These are phyloP conservation scores for Brassica napus DNA, from an alignment of 345 rosid species.

Conservation along the genomic window DNA sequence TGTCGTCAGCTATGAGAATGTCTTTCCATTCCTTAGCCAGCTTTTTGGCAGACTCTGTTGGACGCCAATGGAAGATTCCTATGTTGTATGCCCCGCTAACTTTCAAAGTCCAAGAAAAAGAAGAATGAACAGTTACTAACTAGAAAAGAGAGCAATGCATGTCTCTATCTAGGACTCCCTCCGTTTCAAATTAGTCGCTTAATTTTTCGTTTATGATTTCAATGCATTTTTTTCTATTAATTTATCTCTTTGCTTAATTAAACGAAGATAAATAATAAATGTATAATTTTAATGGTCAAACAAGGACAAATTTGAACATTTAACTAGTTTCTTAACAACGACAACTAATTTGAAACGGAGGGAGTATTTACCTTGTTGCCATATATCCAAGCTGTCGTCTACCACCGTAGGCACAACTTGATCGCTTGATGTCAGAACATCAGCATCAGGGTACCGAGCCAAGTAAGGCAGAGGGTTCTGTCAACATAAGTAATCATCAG, in stretches of 20 bases:
- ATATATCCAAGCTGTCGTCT: slow-evolving; percentile 90
- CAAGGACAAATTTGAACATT: too few species aligned
- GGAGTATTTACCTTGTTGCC: slow-evolving; percentile 78
- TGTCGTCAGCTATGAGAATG: slow-evolving; percentile 80
- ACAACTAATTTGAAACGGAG: too few species aligned
- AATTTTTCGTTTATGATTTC: too few species aligned
- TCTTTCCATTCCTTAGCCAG: slow-evolving; percentile 96
- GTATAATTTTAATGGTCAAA: too few species aligned
- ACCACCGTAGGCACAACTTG: slow-evolving; percentile 91
- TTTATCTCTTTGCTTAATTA: too few species aligned
- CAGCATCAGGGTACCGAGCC: slow-evolving; percentile 95
- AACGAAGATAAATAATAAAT: too few species aligned
- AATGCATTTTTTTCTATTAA: too few species aligned
- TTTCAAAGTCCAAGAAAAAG: slow-evolving; percentile 37
- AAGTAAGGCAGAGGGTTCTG: slow-evolving; percentile 95
- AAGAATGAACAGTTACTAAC: slow-evolving; percentile 15
- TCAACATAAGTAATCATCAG: slow-evolving; percentile 10
- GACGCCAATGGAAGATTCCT: slow-evolving; percentile 97
- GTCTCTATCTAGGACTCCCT: not conserved
- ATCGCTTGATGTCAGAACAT: slow-evolving; percentile 91
- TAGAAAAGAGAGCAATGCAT: not conserved
- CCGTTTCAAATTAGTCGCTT: too few species aligned
- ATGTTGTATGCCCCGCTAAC: slow-evolving; percentile 91
- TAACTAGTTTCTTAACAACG: too few species aligned
- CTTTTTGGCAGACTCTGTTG: slow-evolving; percentile 77